Evolutionary conservation across 1,284 basidiomycete species (phyloP).

Genomic region (Cutaneotrichosporon arboriforme): DNA sequence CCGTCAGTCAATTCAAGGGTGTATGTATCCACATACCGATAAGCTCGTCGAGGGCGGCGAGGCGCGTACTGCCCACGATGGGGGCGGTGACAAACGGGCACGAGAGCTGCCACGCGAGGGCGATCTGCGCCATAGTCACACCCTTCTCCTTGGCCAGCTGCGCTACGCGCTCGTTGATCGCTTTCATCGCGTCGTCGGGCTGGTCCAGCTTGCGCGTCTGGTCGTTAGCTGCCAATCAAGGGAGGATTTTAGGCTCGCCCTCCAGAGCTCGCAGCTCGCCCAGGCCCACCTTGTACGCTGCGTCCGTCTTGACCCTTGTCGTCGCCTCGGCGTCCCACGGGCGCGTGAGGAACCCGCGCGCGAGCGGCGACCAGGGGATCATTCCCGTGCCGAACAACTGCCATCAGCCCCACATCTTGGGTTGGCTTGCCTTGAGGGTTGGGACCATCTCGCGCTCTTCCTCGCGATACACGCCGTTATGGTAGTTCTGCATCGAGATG

Average conservation of each 20-base stretch:
- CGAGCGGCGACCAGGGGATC: conserved; percentile 47
- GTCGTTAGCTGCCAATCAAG: background rate
- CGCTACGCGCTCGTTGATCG: conserved; percentile 50
- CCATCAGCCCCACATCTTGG: background rate
- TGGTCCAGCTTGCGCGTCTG: conserved; percentile 5
- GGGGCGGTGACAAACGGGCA: conserved; percentile 37
- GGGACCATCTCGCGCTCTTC: conserved; percentile 60
- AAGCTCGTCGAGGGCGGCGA: conserved; percentile 36
- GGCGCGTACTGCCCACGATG: conserved; percentile 39
- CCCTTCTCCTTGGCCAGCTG: conserved; percentile 55
- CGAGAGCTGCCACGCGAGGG: conserved; percentile 54
- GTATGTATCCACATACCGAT: conserved; percentile 28
- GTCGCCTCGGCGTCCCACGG: conserved; percentile 27
- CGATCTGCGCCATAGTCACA: conserved; percentile 57
- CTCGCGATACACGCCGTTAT: conserved; percentile 56
- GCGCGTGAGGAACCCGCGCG: conserved; percentile 29
- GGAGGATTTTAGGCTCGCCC: background rate
- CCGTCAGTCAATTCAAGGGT: too few species aligned
- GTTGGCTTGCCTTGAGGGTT: conserved; percentile 32
- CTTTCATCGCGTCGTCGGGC: conserved; percentile 18
- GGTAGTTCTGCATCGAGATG: conserved; percentile 64
- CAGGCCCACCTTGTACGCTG: conserved; percentile 7
- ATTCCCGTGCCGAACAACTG: conserved; percentile 41
- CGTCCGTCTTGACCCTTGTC: conserved; percentile 23
- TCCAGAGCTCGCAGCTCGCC: background rate